Percentiles rank a stretch among this genome's conserved stretches.
Evolutionary conservation across 2,329 filamentous ascomycete genomes (phyloP).

Genomic region (Triangularia setosa): DNA sequence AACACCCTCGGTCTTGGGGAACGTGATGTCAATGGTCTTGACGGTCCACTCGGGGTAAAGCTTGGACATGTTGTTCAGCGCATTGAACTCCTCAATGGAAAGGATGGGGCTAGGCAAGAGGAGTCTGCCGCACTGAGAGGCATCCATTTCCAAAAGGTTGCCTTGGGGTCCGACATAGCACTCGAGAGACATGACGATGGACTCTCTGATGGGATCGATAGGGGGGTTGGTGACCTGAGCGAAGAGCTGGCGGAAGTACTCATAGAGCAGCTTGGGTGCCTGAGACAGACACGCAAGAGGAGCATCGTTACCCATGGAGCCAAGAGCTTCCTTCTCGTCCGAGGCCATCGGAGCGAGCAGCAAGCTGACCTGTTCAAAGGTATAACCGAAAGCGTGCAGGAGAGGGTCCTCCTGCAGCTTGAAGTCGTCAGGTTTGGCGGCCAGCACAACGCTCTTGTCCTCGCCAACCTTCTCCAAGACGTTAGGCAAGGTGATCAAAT

Average conservation of each 20-base stretch:
- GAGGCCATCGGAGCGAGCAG: slow-evolving; percentile 93
- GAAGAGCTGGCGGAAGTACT: slow-evolving; percentile 97
- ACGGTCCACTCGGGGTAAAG: slow-evolving; percentile 79
- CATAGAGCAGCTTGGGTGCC: slow-evolving; percentile 82
- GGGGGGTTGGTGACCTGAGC: slow-evolving; percentile 97
- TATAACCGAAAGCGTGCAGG: slow-evolving; percentile 86
- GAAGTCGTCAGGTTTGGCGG: slow-evolving; percentile 61
- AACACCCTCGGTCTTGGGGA: slow-evolving; percentile 78
- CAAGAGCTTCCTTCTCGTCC: slow-evolving; percentile 93
- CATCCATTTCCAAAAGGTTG: slow-evolving; percentile 89
- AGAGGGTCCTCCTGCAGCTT: slow-evolving; percentile 80
- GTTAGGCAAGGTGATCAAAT: slow-evolving; percentile 76
- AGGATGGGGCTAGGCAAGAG: slow-evolving; percentile 85
- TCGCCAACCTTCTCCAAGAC: slow-evolving; percentile 62
- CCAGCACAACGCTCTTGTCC: slow-evolving; percentile 57
- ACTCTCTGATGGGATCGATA: slow-evolving; percentile 94
- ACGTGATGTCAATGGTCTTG: slow-evolving; percentile 87
- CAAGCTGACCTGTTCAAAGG: slow-evolving; percentile 89
- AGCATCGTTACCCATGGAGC: slow-evolving; percentile 97
- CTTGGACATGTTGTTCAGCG: slow-evolving; percentile 70
- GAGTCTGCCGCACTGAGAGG: slow-evolving; percentile 81
- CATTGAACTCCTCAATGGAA: slow-evolving; percentile 86
- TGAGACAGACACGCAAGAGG: slow-evolving; percentile 88
- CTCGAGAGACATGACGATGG: slow-evolving; percentile 96
- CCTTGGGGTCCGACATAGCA: slow-evolving; percentile 96